phyloP scores from a whole-genome alignment of 345 rosid species.

The Litchi chinensis region DNA sequence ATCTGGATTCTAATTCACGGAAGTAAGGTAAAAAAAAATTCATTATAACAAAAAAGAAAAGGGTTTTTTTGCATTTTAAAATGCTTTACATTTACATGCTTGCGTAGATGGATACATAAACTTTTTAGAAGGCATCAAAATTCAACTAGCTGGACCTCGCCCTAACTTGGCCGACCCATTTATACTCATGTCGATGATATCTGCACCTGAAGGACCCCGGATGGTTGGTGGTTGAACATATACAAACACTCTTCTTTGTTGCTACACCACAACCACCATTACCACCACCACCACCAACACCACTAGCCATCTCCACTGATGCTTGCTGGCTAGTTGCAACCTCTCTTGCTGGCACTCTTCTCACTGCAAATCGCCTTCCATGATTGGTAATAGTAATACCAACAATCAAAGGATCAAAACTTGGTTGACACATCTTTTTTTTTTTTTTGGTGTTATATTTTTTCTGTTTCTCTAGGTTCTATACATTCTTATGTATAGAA shows the following conservation, averaged over 20 bases:
- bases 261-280: conserved; percentile 9
- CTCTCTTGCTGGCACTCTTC: conserved; percentile 1
- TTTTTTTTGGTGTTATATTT: background rate
- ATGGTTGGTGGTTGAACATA: conserved; percentile 36
- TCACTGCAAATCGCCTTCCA: background rate
- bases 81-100: background rate
- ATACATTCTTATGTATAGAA: background rate
- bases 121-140: background rate
- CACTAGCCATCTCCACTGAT: background rate
- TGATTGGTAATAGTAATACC: background rate
- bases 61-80: background rate
- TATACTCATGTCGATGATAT: conserved; percentile 29
- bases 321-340: background rate
- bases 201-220: conserved; percentile 54
- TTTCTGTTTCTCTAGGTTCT: background rate
- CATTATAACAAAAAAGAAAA: background rate
- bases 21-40: too few relatives aligned
- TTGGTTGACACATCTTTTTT: conserved; percentile 17
- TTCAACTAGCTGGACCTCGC: background rate
- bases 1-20: too few relatives aligned
- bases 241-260: conserved; percentile 21
- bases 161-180: conserved; percentile 22
- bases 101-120: background rate
- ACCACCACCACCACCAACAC: background rate
- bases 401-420: background rate